A percentile compares a stretch with the other conserved stretches of the same genome.
phyloP scores from a whole-genome alignment of 306 rosid species.

The Lathyrus sativus region DNA sequence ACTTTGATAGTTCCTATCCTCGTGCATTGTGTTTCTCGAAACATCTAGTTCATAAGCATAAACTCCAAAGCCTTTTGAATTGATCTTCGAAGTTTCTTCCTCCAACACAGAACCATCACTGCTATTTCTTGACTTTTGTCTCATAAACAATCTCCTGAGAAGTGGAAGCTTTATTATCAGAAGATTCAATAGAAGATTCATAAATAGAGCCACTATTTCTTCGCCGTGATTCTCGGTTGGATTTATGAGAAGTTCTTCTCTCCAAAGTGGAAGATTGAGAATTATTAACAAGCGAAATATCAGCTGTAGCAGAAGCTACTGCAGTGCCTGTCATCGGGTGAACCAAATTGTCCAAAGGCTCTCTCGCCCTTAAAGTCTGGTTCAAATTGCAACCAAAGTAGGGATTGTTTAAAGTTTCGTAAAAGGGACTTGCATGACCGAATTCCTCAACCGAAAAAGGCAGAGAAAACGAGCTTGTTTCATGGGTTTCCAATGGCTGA shows the following conservation, averaged over 20 bases:
- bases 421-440: conserved; percentile 44
- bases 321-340: too few species aligned
- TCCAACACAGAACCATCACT: conserved; percentile 43
- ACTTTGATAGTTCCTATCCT: conserved; percentile 44
- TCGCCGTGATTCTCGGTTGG: too few species aligned
- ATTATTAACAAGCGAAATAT: too few species aligned
- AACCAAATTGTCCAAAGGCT: too few species aligned
- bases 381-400: conserved; percentile 44
- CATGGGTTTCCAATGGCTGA: conserved; percentile 58
- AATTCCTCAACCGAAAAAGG: conserved; percentile 46
- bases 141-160: conserved; percentile 49
- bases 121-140: conserved; percentile 57
- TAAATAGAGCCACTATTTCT: too few species aligned
- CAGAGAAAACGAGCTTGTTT: conserved; percentile 54
- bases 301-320: too few species aligned
- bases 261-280: too few species aligned
- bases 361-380: too few species aligned
- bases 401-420: conserved; percentile 51
- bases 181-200: too few species aligned
- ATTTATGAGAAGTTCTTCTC: too few species aligned
- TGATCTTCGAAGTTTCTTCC: conserved; percentile 46
- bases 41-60: conserved; percentile 42
- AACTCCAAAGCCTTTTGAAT: conserved; percentile 41
- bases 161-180: conserved; percentile 38
- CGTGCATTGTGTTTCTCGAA: conserved; percentile 38